Evolutionary conservation across 257 asterid species (phyloP), one percentile per base, ranked within the genome.

Genomic region (Haberlea rhodopensis): DNA sequence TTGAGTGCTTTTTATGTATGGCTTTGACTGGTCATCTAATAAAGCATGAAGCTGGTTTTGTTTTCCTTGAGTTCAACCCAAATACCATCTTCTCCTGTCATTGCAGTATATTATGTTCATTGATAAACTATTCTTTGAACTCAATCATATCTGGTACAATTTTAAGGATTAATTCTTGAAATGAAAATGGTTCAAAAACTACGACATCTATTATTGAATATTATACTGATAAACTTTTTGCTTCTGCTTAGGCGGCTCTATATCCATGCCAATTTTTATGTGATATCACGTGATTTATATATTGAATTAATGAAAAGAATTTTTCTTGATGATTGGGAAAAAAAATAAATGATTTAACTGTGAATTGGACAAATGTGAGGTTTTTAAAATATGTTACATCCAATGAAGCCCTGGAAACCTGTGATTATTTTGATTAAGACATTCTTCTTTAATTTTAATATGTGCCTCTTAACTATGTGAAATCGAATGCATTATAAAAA

Each of bases 321-420:
- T 40, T 40, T 43, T 13, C 6, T 43, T 15, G 19, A 5, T 43
- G 51, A 3, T 16, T 20, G 0, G 20, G 51, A 43, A 52, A 51
- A 60, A 31, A 49, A n/a, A 28, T 58, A 43, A 29, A 9, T 45
- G 13, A n/a, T 22, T 62, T 11, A 62, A 49, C n/a, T n/a, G 61
- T 25, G 21, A 32, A 13, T 20, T 26, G n/a, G 31, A 26, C 23
- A 56, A 53, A 66, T 58, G 22, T 25, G 49, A 31, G 40, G 29
- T 24, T 31, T 31, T 8, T 10, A 16, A 25, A 5, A 13, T 52
- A 21, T n/a, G 55, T 22, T 15, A 31, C 62, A 15, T 68, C 68
- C 54, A 31, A 63, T 52, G 26, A 40, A 6, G 13, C 40, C 23
- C 29, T 65, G 54, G 66, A 57, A 25, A 49, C 62, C 25, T 22